A percentile compares a stretch with the other conserved stretches of the same genome.
phyloP scores from a whole-genome alignment of 257 asterid species.

The Catharanthus roseus region DNA sequence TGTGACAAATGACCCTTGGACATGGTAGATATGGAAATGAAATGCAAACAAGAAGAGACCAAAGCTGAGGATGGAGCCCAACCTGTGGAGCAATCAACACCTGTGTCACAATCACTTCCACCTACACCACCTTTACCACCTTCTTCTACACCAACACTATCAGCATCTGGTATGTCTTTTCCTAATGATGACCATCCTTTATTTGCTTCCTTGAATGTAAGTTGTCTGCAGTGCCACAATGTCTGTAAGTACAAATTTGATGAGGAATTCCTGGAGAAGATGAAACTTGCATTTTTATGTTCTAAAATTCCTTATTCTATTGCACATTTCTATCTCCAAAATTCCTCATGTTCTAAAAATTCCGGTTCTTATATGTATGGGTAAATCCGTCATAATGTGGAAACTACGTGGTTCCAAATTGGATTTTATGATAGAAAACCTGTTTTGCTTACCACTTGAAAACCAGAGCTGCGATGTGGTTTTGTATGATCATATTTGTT shows the following conservation, averaged over 20 bases:
- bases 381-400: not conserved
- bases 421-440: not conserved
- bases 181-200: slow-evolving; percentile 2
- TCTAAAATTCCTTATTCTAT: not conserved
- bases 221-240: not conserved
- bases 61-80: slow-evolving; percentile 32
- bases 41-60: slow-evolving; percentile 34
- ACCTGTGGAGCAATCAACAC: slow-evolving; percentile 27
- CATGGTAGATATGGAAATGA: slow-evolving; percentile 34
- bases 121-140: slow-evolving; percentile 29
- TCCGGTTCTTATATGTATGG: not conserved
- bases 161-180: slow-evolving; percentile 45
- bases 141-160: slow-evolving; percentile 22
- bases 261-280: not conserved
- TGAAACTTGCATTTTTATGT: not conserved
- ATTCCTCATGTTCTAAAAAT: not conserved
- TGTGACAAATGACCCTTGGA: slow-evolving; percentile 6
- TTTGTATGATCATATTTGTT: not conserved
- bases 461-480: not conserved
- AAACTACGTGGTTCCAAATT: not conserved
- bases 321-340: too few relatives aligned
- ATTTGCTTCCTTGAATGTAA: not conserved
- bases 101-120: slow-evolving; percentile 35
- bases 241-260: not conserved
- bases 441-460: not conserved